Percentiles rank a stretch among this genome's conserved stretches.
phyloP scores from a whole-genome alignment of 805 yeast species.

The Wickerhamiella kazuoi region DNA sequence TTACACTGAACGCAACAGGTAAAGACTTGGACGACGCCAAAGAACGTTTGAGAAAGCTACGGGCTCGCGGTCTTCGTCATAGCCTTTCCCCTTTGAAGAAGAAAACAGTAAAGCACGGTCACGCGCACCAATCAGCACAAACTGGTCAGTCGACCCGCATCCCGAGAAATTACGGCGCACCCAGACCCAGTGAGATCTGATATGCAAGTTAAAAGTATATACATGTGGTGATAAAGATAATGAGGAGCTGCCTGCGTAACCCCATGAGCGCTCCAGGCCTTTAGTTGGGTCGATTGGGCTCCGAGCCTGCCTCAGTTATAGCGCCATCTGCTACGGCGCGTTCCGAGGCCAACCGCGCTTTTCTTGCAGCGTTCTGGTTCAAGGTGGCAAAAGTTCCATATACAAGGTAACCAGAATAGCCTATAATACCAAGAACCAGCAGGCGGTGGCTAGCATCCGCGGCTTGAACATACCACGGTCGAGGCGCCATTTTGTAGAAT shows the following conservation, averaged over 20 bases:
- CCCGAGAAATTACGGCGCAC: too few species aligned
- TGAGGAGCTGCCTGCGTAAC: too few species aligned
- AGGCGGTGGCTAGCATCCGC: constrained; percentile 59
- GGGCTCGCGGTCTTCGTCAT: constrained; percentile 21
- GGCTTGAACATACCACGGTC: constrained; percentile 60
- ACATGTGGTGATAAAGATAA: too few species aligned
- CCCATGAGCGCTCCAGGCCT: not conserved
- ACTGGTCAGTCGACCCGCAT: too few species aligned
- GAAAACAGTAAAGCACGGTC: too few species aligned
- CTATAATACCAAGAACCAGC: constrained; percentile 49
- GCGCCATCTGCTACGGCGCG: too few species aligned
- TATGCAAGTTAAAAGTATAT: too few species aligned
- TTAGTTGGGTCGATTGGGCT: not conserved
- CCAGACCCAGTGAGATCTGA: too few species aligned
- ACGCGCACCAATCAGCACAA: too few species aligned
- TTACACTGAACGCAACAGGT: constrained; percentile 26
- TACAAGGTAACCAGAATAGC: constrained; percentile 25
- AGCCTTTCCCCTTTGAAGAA: constrained; percentile 22
- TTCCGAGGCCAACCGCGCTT: too few species aligned
- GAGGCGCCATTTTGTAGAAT: constrained; percentile 18
- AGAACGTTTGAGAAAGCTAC: constrained; percentile 16
- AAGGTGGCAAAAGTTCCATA: not conserved
- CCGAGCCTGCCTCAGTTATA: not conserved
- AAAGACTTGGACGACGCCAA: constrained; percentile 12
- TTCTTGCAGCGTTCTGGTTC: not conserved